phyloP scores from a whole-genome alignment of 2,329 filamentous ascomycete genomes.

The Dryadomyces quercivorus region DNA sequence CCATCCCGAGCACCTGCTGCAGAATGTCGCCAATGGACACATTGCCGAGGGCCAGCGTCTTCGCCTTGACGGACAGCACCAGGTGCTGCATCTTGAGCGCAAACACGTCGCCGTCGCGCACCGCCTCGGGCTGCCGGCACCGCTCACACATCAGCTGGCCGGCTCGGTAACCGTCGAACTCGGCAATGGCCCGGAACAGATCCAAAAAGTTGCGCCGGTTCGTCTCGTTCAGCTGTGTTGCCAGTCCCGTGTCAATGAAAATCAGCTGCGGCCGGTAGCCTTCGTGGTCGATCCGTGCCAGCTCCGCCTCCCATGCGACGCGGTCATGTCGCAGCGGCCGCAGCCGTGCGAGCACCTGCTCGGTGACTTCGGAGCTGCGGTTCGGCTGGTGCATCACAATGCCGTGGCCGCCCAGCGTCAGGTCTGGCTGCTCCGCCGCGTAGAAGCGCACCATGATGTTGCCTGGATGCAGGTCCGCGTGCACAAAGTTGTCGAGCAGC shows the following conservation, averaged over 20 bases:
- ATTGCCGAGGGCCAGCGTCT: slow-evolving; percentile 82
- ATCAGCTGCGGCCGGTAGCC: slow-evolving; percentile 89
- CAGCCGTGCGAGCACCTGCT: slow-evolving; percentile 70
- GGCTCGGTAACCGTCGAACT: slow-evolving; percentile 93
- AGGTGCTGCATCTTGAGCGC: slow-evolving; percentile 95
- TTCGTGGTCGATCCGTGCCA: slow-evolving; percentile 68
- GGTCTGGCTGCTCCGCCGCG: slow-evolving; percentile 59
- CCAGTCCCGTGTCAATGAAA: slow-evolving; percentile 93
- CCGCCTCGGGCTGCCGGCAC: slow-evolving; percentile 81
- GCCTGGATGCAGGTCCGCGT: slow-evolving; percentile 89
- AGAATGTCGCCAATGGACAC: slow-evolving; percentile 95
- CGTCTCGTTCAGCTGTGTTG: slow-evolving; percentile 78
- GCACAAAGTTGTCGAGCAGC: slow-evolving; percentile 92
- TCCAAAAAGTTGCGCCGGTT: slow-evolving; percentile 90
- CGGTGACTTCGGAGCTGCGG: slow-evolving; percentile 58
- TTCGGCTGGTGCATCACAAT: background rate
- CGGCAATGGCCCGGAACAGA: slow-evolving; percentile 87
- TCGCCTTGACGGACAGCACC: slow-evolving; percentile 78
- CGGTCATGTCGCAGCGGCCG: slow-evolving; percentile 57
- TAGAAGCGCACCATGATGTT: slow-evolving; percentile 99
- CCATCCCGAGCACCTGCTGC: slow-evolving; percentile 83
- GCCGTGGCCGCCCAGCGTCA: slow-evolving; percentile 22
- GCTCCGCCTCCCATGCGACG: slow-evolving; percentile 59
- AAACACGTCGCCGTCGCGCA: slow-evolving; percentile 82
- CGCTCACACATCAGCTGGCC: slow-evolving; percentile 93